These are phyloP conservation scores for Penicillium nucicola DNA, from an alignment of 495 filamentous ascomycete species.

Conservation along the genomic window DNA sequence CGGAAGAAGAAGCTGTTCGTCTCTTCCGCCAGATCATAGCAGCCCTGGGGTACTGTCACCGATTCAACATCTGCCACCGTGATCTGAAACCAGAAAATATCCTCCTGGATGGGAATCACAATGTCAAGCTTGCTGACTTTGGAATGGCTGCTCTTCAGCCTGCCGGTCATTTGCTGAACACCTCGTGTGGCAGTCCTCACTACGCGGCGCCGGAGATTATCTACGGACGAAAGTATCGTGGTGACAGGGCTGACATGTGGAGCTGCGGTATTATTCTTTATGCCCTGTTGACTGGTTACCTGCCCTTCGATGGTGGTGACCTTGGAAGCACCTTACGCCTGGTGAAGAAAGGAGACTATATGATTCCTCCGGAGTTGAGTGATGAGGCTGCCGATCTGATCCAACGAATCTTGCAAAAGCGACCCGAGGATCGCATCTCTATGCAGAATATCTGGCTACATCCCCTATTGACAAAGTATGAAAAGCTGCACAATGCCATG, in stretches of 20 bases:
- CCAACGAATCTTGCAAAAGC: constrained; percentile 63
- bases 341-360: constrained; percentile 68
- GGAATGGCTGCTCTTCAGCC: constrained; percentile 96
- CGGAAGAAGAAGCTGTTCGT: constrained; percentile 75
- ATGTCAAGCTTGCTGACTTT: constrained; percentile 93
- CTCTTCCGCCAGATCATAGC: constrained; percentile 91
- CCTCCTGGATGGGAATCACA: constrained; percentile 64
- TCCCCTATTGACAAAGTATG: constrained; percentile 76
- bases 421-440: constrained; percentile 71
- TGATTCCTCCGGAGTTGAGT: constrained; percentile 65
- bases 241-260: constrained; percentile 86
- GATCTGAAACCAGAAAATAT: constrained; percentile 99
- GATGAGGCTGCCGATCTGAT: constrained; percentile 77
- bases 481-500: constrained; percentile 55
- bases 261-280: constrained; percentile 90
- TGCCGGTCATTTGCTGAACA: constrained; percentile 66
- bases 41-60: constrained; percentile 88
- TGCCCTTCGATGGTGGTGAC: constrained; percentile 77
- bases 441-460: constrained; percentile 81
- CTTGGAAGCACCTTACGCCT: constrained; percentile 56
- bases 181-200: constrained; percentile 93
- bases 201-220: constrained; percentile 94
- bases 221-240: constrained; percentile 66
- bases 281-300: constrained; percentile 70
- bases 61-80: constrained; percentile 90